These are phyloP conservation scores for Cyberlindnera euphorbiiphila DNA, from an alignment of 805 yeast genomes.

Conservation along the genomic window DNA sequence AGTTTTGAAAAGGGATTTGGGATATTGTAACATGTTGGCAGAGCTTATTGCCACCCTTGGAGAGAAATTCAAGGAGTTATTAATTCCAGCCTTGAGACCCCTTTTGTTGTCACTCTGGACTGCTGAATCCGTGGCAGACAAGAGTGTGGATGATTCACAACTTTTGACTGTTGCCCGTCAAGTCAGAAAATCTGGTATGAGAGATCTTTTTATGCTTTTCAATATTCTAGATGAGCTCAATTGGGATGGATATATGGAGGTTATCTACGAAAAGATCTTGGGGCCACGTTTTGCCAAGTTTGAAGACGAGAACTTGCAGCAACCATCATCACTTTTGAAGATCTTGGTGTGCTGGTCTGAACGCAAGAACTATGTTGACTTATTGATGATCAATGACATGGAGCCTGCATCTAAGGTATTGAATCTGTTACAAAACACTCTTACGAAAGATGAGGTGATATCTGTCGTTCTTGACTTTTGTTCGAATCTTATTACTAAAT, in stretches of 20 bases:
- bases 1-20: constrained; percentile 49
- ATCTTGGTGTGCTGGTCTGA: constrained; percentile 59
- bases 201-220: constrained; percentile 56
- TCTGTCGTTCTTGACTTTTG: constrained; percentile 52
- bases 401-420: constrained; percentile 54
- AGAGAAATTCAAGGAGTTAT: constrained; percentile 43
- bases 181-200: constrained; percentile 66
- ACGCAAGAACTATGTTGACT: constrained; percentile 40
- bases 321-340: constrained; percentile 72
- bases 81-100: constrained; percentile 34
- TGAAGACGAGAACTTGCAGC: constrained; percentile 75
- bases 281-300: constrained; percentile 64
- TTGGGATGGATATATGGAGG: constrained; percentile 53
- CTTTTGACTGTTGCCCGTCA: constrained; percentile 41
- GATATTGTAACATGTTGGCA: constrained; percentile 58
- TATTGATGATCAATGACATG: constrained; percentile 52
- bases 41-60: constrained; percentile 61
- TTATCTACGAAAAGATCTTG: constrained; percentile 52
- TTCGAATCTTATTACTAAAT: constrained; percentile 40
- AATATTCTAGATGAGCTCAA: constrained; percentile 46
- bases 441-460: constrained; percentile 67
- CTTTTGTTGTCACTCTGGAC: constrained; percentile 41
- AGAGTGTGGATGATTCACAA: constrained; percentile 18
- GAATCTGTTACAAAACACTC: constrained; percentile 45
- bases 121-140: constrained; percentile 42